Evolutionary conservation across 1,139 yeast species (phyloP), one percentile per base, ranked within the genome.

Genomic region (Blastobotrys serpentis): DNA sequence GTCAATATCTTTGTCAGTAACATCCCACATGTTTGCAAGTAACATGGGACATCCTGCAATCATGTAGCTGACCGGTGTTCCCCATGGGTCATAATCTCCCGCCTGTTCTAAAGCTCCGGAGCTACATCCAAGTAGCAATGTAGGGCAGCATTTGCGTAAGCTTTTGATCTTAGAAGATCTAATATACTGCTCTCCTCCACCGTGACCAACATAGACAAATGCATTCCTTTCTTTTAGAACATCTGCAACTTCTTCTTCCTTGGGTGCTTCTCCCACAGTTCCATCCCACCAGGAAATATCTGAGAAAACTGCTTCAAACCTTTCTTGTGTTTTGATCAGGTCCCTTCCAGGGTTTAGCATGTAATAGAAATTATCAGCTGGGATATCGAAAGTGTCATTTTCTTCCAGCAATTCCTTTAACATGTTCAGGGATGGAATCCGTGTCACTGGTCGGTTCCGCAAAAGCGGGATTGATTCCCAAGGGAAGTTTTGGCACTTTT

Each of bases 1-100:
- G 66, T 92, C 98, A 48, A 89, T 87, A 64, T 92, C 98, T 59
- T 86, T 89, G 65, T 92, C 98, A 0, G 98, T 92, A 3, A 92
- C 98, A 66, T 89, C 97, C 98, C 98, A 92, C 55, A 92, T 69
- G 61, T 88, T 89, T 0, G 88, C 96, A 38, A 92, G 69, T 1
- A 88, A 75, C 81, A 86, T 76, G 0, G 95, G 94, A 42, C 88
- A 79, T 0, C 95, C 95, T 26, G 92, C 92, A 3, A 77, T 70
- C 30, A 90, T 64, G 74, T 90, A 89, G 47, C 85, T 82, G 57
- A 79, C 76, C 0, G 87, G 77, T 4, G 89, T 85, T 0, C 98
- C 96, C 60, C 77, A 75, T 0, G 95, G 84, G 54, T 82, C 88
- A 50, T 85, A 73, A 8, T 74, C 64, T 1, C 94, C 90, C 51